Evolutionary conservation across 306 rosid species (phyloP).

Genomic region (Ziziphus jujuba): DNA sequence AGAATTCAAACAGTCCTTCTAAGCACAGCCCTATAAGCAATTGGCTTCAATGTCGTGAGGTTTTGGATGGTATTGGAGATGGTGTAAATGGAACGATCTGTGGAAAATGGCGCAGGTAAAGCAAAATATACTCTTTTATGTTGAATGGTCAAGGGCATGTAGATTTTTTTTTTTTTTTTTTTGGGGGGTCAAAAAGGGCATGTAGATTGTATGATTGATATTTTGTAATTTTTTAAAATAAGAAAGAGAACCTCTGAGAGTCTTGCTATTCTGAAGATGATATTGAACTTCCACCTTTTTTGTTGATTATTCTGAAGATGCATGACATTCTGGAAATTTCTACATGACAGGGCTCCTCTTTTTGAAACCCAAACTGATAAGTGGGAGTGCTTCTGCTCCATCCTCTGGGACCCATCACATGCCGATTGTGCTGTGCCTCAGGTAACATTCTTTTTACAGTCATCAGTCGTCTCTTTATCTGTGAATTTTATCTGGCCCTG

Average conservation of each 20-base stretch:
- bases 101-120: slow-evolving; percentile 96
- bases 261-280: neutral
- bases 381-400: slow-evolving; percentile 58
- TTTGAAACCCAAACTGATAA: slow-evolving; percentile 51
- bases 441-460: slow-evolving; percentile 30
- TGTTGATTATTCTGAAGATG: slow-evolving; percentile 4
- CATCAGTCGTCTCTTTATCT: neutral
- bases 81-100: slow-evolving; percentile 51
- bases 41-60: slow-evolving; percentile 86
- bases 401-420: slow-evolving; percentile 47
- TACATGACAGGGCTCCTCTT: slow-evolving; percentile 46
- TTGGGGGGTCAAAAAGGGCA: too few relatives aligned
- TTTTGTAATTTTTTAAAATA: neutral
- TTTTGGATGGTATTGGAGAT: slow-evolving; percentile 38
- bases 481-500: neutral
- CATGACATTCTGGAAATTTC: slow-evolving; percentile 13
- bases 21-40: slow-evolving; percentile 55
- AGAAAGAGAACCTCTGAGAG: neutral
- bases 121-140: slow-evolving; percentile 11
- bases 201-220: neutral
- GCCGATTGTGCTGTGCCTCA: slow-evolving; percentile 59
- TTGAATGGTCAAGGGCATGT: neutral
- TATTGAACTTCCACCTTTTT: neutral
- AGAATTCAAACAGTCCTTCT: slow-evolving; percentile 34
- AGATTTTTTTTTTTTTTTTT: too few relatives aligned